Conservation (phyloP, 352 stramenopile genomes). For the Phytophthora idaei region DNA sequence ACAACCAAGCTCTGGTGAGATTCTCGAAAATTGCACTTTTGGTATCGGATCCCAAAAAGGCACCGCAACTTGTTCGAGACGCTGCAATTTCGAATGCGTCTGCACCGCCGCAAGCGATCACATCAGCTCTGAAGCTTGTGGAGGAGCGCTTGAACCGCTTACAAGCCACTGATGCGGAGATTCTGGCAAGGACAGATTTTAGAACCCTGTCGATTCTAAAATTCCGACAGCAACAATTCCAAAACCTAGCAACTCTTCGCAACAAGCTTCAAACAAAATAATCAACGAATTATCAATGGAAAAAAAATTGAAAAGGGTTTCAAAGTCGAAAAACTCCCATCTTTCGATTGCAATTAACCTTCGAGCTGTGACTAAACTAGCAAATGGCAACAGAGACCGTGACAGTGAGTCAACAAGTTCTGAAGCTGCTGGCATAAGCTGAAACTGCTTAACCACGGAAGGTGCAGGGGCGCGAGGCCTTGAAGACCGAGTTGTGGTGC, state of each 20-base stretch:
- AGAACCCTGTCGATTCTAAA: conserved; percentile 20
- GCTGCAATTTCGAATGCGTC: not conserved
- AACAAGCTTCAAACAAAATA: conserved; percentile 1
- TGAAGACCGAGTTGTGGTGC: conserved; percentile 96
- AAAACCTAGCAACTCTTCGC: conserved; percentile 13
- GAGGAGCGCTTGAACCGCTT: conserved; percentile 9
- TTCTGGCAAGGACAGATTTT: conserved; percentile 8
- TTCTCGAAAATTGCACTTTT: conserved; percentile 40
- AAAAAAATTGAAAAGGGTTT: conserved; percentile 2
- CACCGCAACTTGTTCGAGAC: conserved; percentile 8
- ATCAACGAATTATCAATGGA: not conserved
- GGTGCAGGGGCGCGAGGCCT: conserved; percentile 96
- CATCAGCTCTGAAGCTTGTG: conserved; percentile 15
- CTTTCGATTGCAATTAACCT: conserved; percentile 46
- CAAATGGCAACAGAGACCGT: not conserved
- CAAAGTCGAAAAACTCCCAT: conserved; percentile 51
- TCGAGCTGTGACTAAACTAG: conserved; percentile 11
- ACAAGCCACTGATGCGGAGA: not conserved
- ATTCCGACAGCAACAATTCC: conserved; percentile 38
- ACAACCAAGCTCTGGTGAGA: conserved; percentile 6
- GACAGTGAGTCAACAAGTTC: conserved; percentile 12
- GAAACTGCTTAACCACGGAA: conserved; percentile 95
- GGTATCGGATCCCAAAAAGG: conserved; percentile 20
- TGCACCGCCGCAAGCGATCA: conserved; percentile 9
- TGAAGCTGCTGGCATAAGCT: conserved; percentile 15